Evolutionary conservation across 257 asterid species (phyloP).

Genomic region (Solanum lignicaule): DNA sequence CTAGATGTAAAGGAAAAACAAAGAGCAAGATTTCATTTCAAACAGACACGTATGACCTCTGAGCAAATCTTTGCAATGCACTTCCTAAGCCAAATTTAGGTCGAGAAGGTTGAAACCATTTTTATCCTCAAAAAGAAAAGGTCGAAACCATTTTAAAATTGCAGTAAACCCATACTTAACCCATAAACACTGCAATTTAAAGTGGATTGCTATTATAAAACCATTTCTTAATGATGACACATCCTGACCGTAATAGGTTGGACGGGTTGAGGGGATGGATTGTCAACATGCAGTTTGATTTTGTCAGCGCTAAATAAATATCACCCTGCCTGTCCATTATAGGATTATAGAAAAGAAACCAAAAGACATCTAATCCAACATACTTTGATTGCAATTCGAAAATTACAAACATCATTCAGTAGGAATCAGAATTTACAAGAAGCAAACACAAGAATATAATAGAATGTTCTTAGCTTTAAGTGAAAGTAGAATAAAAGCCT

Average conservation of each 20-base stretch:
- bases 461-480: not conserved
- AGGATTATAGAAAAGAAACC: not conserved
- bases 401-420: not conserved
- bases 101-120: not conserved
- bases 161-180: not conserved
- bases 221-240: not conserved
- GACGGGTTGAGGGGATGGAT: not conserved
- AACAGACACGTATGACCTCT: not conserved
- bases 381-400: not conserved
- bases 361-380: not conserved
- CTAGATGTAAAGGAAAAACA: not conserved
- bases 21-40: not conserved
- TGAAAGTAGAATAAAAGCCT: not conserved
- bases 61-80: not conserved
- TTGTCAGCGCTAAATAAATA: not conserved
- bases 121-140: too few relatives aligned
- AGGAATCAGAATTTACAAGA: not conserved
- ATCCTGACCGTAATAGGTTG: not conserved
- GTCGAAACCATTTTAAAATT: not conserved
- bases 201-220: not conserved
- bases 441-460: not conserved
- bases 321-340: not conserved
- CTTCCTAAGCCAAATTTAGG: not conserved
- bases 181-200: not conserved
- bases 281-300: not conserved